Conservation (phyloP, 1,284 basidiomycete species). For the Garcileccinum viscosum region DNA sequence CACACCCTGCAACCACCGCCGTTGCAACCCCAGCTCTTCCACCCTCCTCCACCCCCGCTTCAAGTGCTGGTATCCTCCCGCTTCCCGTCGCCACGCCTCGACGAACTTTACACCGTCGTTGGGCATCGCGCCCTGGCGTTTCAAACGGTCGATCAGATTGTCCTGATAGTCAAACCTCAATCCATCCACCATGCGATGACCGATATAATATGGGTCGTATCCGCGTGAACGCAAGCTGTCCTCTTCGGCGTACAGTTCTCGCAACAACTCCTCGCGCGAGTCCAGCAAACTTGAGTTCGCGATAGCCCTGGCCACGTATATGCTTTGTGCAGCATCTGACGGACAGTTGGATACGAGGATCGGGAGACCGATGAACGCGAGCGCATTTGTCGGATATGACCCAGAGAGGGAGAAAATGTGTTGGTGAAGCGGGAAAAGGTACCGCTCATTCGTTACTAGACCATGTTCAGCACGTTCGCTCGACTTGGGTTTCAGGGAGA, state of each 20-base stretch:
- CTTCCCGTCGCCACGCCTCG: conserved; percentile 54
- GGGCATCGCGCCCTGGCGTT: conserved; percentile 47
- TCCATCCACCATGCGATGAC: conserved; percentile 51
- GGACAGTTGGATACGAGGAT: conserved; percentile 53
- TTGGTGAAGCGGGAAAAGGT: conserved; percentile 60
- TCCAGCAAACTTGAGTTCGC: conserved; percentile 49
- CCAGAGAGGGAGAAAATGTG: conserved; percentile 59
- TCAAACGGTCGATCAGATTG: conserved; percentile 50
- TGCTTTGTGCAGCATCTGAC: conserved; percentile 56
- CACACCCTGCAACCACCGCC: conserved; percentile 45
- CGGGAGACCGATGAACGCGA: conserved; percentile 61
- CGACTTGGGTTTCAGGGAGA: conserved; percentile 34
- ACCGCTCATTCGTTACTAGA: conserved; percentile 56
- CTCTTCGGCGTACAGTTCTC: conserved; percentile 50
- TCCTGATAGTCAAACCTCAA: conserved; percentile 57
- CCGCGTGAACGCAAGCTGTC: conserved; percentile 44
- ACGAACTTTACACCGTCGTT: conserved; percentile 52
- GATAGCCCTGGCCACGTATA: conserved; percentile 53
- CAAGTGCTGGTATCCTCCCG: conserved; percentile 42
- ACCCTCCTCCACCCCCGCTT: conserved; percentile 53
- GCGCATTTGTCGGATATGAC: conserved; percentile 53
- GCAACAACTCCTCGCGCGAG: conserved; percentile 45
- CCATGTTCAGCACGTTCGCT: conserved; percentile 27
- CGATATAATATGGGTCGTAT: conserved; percentile 54
- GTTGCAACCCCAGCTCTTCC: conserved; percentile 43